Evolutionary conservation across 345 rosid genomes (phyloP).

Genomic region (Linum usitatissimum): DNA sequence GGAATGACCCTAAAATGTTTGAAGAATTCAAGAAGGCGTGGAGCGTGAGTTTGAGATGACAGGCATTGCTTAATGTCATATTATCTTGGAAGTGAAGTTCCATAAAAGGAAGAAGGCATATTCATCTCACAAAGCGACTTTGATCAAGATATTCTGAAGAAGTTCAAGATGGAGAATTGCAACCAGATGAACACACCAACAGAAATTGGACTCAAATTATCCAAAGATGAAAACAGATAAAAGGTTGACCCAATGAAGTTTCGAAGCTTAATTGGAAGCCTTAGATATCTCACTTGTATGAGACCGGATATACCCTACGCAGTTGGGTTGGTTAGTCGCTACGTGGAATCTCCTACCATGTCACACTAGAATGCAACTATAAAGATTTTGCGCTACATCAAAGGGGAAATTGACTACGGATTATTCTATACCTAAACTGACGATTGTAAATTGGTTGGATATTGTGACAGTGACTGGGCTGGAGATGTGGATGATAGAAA

Average conservation of each 20-base stretch:
- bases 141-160: constrained; percentile 1
- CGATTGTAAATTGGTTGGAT: too few relatives aligned
- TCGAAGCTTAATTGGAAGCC: constrained; percentile 6
- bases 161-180: background rate
- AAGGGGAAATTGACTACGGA: too few relatives aligned
- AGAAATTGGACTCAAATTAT: background rate
- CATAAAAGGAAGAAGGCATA: background rate
- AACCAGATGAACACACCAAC: background rate
- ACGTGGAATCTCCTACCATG: too few relatives aligned
- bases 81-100: constrained; percentile 9
- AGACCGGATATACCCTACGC: background rate
- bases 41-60: constrained; percentile 10
- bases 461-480: too few relatives aligned
- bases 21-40: constrained; percentile 5
- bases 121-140: constrained; percentile 3
- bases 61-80: background rate
- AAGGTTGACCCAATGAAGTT: background rate
- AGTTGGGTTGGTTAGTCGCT: too few relatives aligned
- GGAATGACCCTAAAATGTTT: too few relatives aligned
- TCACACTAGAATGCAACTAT: too few relatives aligned
- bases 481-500: too few relatives aligned
- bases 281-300: constrained; percentile 5
- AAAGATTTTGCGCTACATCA: too few relatives aligned
- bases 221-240: background rate
- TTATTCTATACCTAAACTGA: too few relatives aligned